Evolutionary conservation across 768 basidiomycete species (phyloP).

Genomic region (Suillus clintonianus): DNA sequence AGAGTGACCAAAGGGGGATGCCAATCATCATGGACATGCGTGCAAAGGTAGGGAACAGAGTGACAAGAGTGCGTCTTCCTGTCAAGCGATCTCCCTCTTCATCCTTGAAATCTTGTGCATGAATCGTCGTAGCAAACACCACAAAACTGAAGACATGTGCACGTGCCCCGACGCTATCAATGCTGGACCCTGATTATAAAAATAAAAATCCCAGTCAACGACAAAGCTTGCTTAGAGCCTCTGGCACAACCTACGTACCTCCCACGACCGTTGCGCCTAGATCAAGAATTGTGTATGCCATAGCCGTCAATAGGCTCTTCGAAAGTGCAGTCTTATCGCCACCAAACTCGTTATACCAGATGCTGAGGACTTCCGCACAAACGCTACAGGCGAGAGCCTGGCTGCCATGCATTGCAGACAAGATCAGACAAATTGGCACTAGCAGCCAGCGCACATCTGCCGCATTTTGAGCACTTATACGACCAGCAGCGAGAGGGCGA

Average conservation of each 20-base stretch:
- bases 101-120: conserved; percentile 29
- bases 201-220: conserved; percentile 4
- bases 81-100: conserved; percentile 33
- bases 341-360: conserved; percentile 33
- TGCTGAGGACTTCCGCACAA: conserved; percentile 20
- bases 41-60: conserved; percentile 30
- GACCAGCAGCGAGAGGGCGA: conserved; percentile 41
- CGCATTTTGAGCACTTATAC: conserved; percentile 33
- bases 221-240: not conserved
- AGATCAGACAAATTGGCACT: conserved; percentile 25
- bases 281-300: conserved; percentile 28
- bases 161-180: conserved; percentile 13
- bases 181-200: conserved; percentile 10
- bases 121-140: conserved; percentile 27
- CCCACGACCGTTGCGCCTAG: conserved; percentile 28
- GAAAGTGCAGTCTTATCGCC: conserved; percentile 23
- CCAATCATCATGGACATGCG: conserved; percentile 6
- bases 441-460: conserved; percentile 30
- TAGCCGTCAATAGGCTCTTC: conserved; percentile 23
- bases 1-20: conserved; percentile 9
- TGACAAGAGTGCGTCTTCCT: conserved; percentile 38
- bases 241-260: conserved; percentile 15
- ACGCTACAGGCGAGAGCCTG: conserved; percentile 28
- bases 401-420: conserved; percentile 27
- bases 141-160: conserved; percentile 23